phyloP scores from a whole-genome alignment of 129 eudicot genomes.

The Saussurea involucrata region DNA sequence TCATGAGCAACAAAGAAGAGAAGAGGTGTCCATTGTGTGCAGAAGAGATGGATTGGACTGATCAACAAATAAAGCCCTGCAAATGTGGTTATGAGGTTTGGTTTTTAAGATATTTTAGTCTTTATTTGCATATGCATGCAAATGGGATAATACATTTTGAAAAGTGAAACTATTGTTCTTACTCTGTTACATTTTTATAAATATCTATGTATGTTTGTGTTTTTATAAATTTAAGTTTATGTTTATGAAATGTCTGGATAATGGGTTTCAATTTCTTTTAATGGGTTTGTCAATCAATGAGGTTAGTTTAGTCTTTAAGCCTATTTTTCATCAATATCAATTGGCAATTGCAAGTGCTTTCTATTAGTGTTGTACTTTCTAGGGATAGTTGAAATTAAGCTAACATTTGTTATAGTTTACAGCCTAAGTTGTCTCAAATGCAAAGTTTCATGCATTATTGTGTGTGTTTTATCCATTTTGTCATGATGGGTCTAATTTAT shows the following conservation, averaged over 20 bases:
- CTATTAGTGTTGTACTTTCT: no score
- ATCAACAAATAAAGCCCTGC: no score
- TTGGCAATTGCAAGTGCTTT: neutral
- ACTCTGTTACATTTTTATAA: no score
- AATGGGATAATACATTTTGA: neutral
- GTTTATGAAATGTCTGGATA: neutral
- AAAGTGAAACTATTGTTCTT: neutral
- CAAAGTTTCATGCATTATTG: neutral
- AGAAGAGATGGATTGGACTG: constrained; percentile 83
- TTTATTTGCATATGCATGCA: neutral
- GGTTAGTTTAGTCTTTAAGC: neutral
- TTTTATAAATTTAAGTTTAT: neutral
- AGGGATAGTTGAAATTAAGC: no score
- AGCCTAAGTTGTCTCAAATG: neutral
- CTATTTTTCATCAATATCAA: neutral
- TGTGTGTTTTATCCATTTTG: neutral
- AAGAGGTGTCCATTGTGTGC: constrained; percentile 80
- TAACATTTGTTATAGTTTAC: no score
- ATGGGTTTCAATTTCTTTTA: neutral
- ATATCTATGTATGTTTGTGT: neutral
- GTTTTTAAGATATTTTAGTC: neutral
- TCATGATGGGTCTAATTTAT: neutral
- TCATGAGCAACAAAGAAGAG: constrained; percentile 60
- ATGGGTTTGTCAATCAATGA: neutral
- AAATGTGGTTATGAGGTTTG: constrained; percentile 72